These are phyloP conservation scores for Alternaria triticina DNA, from an alignment of 2,329 filamentous ascomycete species.

Conservation along the genomic window DNA sequence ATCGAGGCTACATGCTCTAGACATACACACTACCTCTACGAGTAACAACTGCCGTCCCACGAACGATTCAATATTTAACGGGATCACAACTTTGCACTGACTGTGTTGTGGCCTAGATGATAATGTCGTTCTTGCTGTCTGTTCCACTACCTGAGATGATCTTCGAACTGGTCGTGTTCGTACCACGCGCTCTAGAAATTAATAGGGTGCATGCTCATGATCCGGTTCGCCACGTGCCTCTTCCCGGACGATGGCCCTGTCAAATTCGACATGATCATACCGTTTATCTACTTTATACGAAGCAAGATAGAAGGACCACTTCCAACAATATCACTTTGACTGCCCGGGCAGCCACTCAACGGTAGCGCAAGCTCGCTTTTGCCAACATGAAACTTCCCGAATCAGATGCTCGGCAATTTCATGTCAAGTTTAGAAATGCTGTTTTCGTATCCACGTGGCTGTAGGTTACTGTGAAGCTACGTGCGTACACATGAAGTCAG, in stretches of 20 bases:
- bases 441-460: background rate
- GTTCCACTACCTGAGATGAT: background rate
- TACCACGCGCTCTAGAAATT: background rate
- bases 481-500: background rate
- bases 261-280: background rate
- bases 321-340: background rate
- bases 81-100: fast-evolving
- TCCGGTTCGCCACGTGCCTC: fast-evolving
- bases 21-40: background rate
- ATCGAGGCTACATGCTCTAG: fast-evolving
- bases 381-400: background rate
- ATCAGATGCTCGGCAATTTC: background rate
- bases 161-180: fast-evolving
- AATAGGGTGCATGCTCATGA: fast-evolving
- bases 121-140: background rate
- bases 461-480: background rate
- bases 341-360: background rate
- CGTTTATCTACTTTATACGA: fast-evolving
- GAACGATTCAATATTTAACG: background rate
- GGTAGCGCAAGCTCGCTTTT: background rate
- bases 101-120: too few relatives aligned
- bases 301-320: background rate
- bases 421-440: fast-evolving
- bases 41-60: background rate
- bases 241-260: fast-evolving